phyloP scores from a whole-genome alignment of 2,329 filamentous ascomycete species.

The Sclerotinia borealis region DNA sequence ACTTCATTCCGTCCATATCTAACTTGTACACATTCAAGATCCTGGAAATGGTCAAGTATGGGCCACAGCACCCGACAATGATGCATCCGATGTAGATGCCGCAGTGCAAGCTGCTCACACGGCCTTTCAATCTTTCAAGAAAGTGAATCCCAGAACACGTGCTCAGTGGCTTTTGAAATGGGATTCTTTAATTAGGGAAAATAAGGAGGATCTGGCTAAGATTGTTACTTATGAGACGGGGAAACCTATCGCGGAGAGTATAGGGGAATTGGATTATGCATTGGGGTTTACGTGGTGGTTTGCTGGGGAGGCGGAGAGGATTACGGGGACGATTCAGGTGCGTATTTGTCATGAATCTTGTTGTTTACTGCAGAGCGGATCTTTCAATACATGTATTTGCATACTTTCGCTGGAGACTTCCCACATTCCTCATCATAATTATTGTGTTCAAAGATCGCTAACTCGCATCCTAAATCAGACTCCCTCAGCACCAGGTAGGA shows the following conservation, averaged over 20 bases:
- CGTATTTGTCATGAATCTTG: neutral
- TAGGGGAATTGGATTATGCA: constrained; percentile 48
- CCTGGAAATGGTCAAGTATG: constrained; percentile 39
- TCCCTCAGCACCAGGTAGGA: constrained; percentile 54
- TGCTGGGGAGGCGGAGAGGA: constrained; percentile 53
- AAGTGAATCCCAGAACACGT: constrained; percentile 52
- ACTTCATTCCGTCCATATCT: neutral
- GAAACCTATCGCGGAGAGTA: constrained; percentile 45
- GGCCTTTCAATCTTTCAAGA: constrained; percentile 56
- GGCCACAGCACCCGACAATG: constrained; percentile 39
- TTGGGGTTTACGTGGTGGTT: constrained; percentile 50
- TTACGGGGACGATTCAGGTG: constrained; percentile 51
- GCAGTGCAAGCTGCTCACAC: constrained; percentile 53
- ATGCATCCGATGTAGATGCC: constrained; percentile 51
- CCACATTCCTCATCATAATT: neutral
- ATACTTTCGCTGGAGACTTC: neutral
- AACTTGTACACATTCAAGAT: constrained; percentile 33
- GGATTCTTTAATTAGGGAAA: constrained; percentile 57
- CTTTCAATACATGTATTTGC: neutral
- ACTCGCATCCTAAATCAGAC: constrained; percentile 31
- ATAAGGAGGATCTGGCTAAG: constrained; percentile 55
- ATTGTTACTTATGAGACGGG: constrained; percentile 56
- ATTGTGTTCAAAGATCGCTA: neutral
- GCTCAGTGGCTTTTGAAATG: constrained; percentile 59
- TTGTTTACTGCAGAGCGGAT: neutral